A percentile compares a stretch with the other conserved stretches of the same genome.
These are phyloP conservation scores for Malus fusca DNA, from an alignment of 306 rosid genomes.

Conservation along the genomic window DNA sequence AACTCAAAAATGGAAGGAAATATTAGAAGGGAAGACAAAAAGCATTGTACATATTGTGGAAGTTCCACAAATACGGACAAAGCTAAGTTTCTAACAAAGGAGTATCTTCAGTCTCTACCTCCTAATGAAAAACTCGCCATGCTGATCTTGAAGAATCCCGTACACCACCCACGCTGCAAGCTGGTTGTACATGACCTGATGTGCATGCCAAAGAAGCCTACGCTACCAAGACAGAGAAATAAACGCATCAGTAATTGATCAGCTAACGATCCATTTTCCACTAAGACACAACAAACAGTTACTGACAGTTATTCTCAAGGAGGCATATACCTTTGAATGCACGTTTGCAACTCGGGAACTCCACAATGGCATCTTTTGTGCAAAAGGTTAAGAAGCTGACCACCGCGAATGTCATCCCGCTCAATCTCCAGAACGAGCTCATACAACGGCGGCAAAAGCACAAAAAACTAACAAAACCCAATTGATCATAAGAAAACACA, in stretches of 20 bases:
- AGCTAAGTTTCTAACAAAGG: background rate
- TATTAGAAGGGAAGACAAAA: constrained; percentile 12
- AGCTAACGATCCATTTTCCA: constrained; percentile 5
- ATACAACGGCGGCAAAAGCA: constrained; percentile 77
- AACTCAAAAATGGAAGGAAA: constrained; percentile 12
- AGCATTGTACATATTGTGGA: constrained; percentile 7
- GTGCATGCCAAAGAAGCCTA: constrained; percentile 99
- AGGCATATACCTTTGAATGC: constrained; percentile 69
- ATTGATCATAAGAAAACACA: background rate
- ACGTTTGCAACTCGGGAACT: constrained; percentile 91
- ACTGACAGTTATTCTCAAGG: background rate
- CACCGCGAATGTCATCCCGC: constrained; percentile 76
- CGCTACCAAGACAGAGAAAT: constrained; percentile 39
- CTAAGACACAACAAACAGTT: background rate
- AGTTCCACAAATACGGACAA: background rate
- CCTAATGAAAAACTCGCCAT: constrained; percentile 81
- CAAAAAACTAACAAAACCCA: constrained; percentile 49
- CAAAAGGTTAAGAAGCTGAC: constrained; percentile 81
- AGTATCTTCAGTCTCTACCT: constrained; percentile 36
- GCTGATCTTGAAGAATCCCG: constrained; percentile 89
- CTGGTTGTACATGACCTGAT: constrained; percentile 94
- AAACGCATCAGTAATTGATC: constrained; percentile 7
- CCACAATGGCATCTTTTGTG: constrained; percentile 93
- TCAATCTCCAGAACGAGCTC: constrained; percentile 81
- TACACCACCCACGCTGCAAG: constrained; percentile 96